Base-by-base conservation (phyloP, 768 basidiomycete species). In the Phaeotremella fagi region DNA sequence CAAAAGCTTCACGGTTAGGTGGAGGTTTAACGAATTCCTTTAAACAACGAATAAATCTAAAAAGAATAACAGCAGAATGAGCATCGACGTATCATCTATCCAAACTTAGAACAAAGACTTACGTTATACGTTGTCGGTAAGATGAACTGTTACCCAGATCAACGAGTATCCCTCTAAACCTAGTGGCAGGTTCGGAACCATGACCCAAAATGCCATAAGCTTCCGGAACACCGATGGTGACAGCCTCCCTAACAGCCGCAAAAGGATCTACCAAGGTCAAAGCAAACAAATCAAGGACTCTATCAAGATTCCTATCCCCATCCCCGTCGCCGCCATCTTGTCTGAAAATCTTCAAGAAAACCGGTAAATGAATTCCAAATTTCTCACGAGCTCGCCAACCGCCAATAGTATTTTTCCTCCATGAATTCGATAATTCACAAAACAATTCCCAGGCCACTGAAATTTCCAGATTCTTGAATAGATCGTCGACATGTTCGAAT, bases 161-260 rank as follows among this genome's bases (percentile, higher is more conserved):
- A 79, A 86, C 58, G 29, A 73, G 52, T 31, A 71, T 47, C 42
- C 62, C 52, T 25, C 61, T 45, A 48, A 66, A 59, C 36, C 64
- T 52, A 12, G 59, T 48, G n/a, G 60, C 61, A 6, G 59, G 49
- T 29, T 49, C 43, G 4, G 66, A 53, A 20, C 67, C 52, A 20
- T 59, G 52, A 11, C 59, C 50, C 11, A 74, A 57, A 20, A 72
- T 61, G 28, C 66, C 60, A 33, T 63, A 63, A 27, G 49, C 63
- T 27, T 54, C 43, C 4, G 64, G 72, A 25, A 89, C 87, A 62
- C 77, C 77, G 33, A 74, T 69, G 22, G 88, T 79, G 1, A 85
- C 87, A 33, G 83, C 81, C 64, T 89, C 87, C 48, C 92, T 78
- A 3, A 98, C 90, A 29, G 86, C 83, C n/a, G 89, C 85, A 48